These are phyloP conservation scores for Naematelia encephala DNA, from an alignment of 768 basidiomycete genomes.

Conservation along the genomic window DNA sequence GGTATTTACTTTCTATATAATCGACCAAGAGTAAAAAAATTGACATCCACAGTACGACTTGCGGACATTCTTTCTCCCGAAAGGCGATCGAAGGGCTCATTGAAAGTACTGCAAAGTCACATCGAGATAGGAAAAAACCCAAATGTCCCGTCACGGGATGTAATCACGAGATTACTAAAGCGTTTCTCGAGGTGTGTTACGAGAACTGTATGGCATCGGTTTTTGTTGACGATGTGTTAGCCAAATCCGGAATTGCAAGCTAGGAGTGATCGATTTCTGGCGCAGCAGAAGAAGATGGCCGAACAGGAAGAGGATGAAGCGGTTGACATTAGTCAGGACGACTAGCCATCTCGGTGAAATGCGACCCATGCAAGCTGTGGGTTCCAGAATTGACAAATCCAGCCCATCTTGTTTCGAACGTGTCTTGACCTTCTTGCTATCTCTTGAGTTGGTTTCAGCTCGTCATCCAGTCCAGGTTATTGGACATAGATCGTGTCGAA, in stretches of 20 bases:
- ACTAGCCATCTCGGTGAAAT: neutral
- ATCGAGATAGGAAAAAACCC: conserved; percentile 2
- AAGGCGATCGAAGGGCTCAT: conserved; percentile 68
- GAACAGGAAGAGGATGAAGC: conserved; percentile 19
- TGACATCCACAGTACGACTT: conserved; percentile 57
- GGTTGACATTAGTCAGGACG: conserved; percentile 10
- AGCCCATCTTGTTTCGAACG: too few species aligned
- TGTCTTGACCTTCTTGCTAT: too few species aligned
- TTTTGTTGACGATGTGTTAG: neutral
- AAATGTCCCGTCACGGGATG: conserved; percentile 51
- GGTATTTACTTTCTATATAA: conserved; percentile 57
- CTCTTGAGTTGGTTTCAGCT: too few species aligned
- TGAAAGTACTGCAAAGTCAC: conserved; percentile 5
- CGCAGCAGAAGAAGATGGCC: neutral
- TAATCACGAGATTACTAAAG: conserved; percentile 22
- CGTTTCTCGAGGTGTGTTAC: conserved; percentile 41
- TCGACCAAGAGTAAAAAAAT: conserved; percentile 3
- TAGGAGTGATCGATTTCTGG: neutral
- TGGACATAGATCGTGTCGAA: too few species aligned
- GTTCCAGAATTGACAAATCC: too few species aligned
- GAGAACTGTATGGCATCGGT: neutral
- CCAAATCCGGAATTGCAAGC: neutral
- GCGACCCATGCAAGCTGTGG: too few species aligned
- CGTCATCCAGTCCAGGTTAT: too few species aligned
- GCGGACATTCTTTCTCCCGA: conserved; percentile 78